Percentiles rank a stretch among this genome's conserved stretches.
Evolutionary conservation across 108 stramenopile species (phyloP).

Genomic region (Nannochloropsis gaditana): DNA sequence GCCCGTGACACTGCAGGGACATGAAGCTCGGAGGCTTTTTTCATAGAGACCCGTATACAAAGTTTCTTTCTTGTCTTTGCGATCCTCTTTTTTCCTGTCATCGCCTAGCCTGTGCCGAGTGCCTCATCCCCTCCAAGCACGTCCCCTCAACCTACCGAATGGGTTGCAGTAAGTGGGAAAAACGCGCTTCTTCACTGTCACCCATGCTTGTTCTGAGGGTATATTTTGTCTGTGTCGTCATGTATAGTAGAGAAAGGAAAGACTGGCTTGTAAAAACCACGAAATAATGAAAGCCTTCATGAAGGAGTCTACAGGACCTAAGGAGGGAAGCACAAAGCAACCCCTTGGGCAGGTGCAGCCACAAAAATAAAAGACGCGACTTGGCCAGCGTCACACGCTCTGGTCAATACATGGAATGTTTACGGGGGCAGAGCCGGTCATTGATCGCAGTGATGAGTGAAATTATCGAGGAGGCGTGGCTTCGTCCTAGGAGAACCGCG

Average conservation of each 20-base stretch:
- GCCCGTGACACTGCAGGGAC: background rate
- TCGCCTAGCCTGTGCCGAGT: background rate
- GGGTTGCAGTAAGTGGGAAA: slow-evolving; percentile 43
- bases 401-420: no score
- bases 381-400: no score
- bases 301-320: background rate
- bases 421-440: no score
- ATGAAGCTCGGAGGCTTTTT: background rate
- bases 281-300: no score
- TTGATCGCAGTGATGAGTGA: background rate
- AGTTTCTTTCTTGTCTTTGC: no score
- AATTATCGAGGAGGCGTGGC: background rate
- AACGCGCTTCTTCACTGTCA: slow-evolving; percentile 29
- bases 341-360: background rate
- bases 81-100: background rate
- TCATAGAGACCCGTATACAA: background rate
- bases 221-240: background rate
- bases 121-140: background rate
- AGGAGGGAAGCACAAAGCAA: background rate
- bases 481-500: background rate
- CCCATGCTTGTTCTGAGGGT: background rate
- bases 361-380: background rate
- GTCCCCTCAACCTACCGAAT: background rate
- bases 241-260: background rate
- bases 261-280: no score